phyloP scores from a whole-genome alignment of 2,329 filamentous ascomycete species.

The Aspergillus tamarii region DNA sequence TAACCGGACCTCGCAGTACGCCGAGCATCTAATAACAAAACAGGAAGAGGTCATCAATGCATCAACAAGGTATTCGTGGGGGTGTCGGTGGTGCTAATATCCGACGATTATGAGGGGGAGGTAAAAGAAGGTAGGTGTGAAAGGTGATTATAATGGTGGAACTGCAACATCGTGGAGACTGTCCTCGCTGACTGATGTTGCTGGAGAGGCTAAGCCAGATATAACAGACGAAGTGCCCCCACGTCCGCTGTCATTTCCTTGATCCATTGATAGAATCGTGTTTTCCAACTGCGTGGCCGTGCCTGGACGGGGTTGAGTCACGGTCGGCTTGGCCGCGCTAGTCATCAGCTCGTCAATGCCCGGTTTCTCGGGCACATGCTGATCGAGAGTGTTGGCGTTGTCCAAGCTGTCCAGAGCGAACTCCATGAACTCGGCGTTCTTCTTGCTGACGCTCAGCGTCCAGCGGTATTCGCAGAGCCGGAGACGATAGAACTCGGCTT shows the following conservation, averaged over 20 bases:
- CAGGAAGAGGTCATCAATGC: constrained; percentile 6
- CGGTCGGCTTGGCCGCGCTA: constrained; percentile 29
- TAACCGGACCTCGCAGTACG: not conserved
- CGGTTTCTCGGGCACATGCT: constrained; percentile 72
- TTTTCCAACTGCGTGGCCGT: constrained; percentile 27
- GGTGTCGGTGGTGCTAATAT: not conserved
- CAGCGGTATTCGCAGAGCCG: constrained; percentile 88
- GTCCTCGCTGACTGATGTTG: constrained; percentile 39
- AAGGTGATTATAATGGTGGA: constrained; percentile 13
- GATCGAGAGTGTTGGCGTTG: constrained; percentile 69
- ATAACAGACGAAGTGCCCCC: constrained; percentile 39
- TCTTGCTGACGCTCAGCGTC: constrained; percentile 85
- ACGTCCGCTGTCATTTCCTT: constrained; percentile 19
- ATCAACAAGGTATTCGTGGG: not conserved
- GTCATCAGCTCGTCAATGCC: constrained; percentile 54
- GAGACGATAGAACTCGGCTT: constrained; percentile 88
- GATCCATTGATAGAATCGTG: constrained; percentile 29
- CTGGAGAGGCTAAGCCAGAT: constrained; percentile 42
- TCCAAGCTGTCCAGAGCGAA: constrained; percentile 81
- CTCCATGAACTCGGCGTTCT: constrained; percentile 59
- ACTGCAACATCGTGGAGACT: constrained; percentile 30
- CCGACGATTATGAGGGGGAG: not conserved
- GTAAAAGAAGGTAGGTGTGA: not conserved
- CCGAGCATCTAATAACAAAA: constrained; percentile 4
- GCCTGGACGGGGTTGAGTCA: constrained; percentile 23